Evolutionary conservation across 345 rosid genomes (phyloP), one percentile per base, ranked within the genome.

Genomic region (Gossypium raimondii): DNA sequence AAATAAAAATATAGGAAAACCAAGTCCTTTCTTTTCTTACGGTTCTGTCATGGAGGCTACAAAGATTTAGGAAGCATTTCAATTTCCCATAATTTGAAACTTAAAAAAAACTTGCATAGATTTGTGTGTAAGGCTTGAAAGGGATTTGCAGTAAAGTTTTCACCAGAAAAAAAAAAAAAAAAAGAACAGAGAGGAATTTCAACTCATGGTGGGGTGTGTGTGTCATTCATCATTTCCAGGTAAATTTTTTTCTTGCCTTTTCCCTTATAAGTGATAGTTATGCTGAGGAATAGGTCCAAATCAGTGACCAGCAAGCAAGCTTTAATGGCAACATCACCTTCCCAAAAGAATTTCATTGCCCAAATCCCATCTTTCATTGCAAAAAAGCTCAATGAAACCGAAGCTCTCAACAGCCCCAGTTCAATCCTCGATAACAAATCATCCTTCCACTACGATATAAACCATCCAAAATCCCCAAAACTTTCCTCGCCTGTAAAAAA

Each of bases 241-340:
- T 34, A 34, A 34, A 34, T 4, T 34, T 34, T 34, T 34, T 34
- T 34, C 41, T 34, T 29, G 38, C 4, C 38, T 29, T 34, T 34
- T 5, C 7, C 41, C 41, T 34, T 34, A 34, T 5, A 29, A 29
- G 48, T 45, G 24, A 34, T 63, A 78, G 80, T 78, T 52, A 84
- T 87, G 90, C 83, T 88, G 64, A 83, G 86, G 81, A 84, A 83
- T 69, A 84, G 88, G 77, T 78, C 82, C 25, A 79, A 85, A 79
- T 83, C 89, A 67, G 84, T 83, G 77, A 74, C 85, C 38, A 85
- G 82, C 59, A 89, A 89, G 77, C 93, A 90, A 81, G 72, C 82
- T 78, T 78, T 87, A 70, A 87, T 87, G 92, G 84, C 88, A 22
- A 67, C 86, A 64, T 56, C 88, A 0, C 67, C 85, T 66, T 48